Evolutionary conservation across 2,329 filamentous ascomycete genomes (phyloP), one percentile per base, ranked within the genome.

Genomic region (Colletotrichum magnum): DNA sequence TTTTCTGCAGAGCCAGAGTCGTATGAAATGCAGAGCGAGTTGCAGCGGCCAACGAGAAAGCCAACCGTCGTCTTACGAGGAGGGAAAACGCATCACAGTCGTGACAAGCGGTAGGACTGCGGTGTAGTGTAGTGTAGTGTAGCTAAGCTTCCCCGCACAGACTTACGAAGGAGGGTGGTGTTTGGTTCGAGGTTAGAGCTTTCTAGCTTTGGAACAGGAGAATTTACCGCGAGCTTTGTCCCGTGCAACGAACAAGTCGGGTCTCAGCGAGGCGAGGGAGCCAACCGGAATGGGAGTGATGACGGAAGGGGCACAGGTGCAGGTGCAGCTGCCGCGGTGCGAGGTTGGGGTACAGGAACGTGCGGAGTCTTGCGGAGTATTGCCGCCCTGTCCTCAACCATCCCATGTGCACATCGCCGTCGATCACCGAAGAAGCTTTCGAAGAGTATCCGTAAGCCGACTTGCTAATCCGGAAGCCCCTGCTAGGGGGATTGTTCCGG

Each of bases 301-400:
- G 61, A 68, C 66, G 61, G 32, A 58, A 69, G 59, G 59, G 65
- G 16, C 16, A 36, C 41, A 43, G 41, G 2, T 43, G 41, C 47
- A 36, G 45, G 39, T n/a, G 24, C 47, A 36, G 45, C 39, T n/a
- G 32, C 43, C 21, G 21, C 21, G 21, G 21, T 24, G 21, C 21
- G 21, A 24, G 10, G 53, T 68, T 64, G 41, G 61, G 51, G 48
- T 12, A 54, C 26, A 60, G 32, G 43, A 18, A 18, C 16, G 47
- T 68, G 65, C 66, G 66, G 66, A 69, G 66, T 65, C 54, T 65
- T 53, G 65, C 65, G 65, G 65, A 68, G 60, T 58, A 24, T 53
- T 36, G 47, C n/a, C 28, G 53, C 61, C 53, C 54, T 39, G 61
- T 53, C 59, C 60, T 48, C 13, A 26, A 21, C 41, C 28, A 16